Conservation (phyloP, 2,329 filamentous ascomycete species). For the Stromatinia cepivora region DNA sequence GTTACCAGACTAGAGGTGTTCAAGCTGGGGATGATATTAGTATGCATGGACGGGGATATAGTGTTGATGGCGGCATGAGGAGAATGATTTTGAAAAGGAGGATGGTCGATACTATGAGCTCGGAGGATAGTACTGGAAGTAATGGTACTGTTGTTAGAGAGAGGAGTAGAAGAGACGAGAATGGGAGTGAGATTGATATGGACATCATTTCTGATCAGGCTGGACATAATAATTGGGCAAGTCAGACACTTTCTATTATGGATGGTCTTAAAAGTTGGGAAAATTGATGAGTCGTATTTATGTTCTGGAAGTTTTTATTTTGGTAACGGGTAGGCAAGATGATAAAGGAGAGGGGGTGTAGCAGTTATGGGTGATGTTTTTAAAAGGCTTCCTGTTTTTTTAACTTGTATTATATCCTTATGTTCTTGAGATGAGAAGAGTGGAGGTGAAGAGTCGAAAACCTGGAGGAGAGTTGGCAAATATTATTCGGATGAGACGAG, state of each 20-base stretch:
- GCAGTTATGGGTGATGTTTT: neutral
- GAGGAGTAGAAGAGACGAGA: conserved; percentile 8
- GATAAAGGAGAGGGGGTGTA: no score
- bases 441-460: neutral
- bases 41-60: conserved; percentile 11
- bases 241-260: conserved; percentile 19
- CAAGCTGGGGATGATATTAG: neutral
- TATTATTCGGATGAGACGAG: neutral
- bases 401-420: neutral
- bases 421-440: neutral
- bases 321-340: neutral
- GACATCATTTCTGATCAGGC: conserved; percentile 17
- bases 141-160: conserved; percentile 34
- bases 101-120: conserved; percentile 29
- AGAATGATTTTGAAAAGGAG: conserved; percentile 25
- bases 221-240: conserved; percentile 25
- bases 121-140: conserved; percentile 32
- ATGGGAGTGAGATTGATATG: conserved; percentile 16
- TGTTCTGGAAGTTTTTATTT: neutral
- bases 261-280: conserved; percentile 10
- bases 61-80: conserved; percentile 20
- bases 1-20: neutral
- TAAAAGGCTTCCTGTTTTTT: neutral
- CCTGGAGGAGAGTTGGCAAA: neutral
- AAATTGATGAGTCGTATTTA: neutral